Percentiles rank a stretch among this genome's conserved stretches.
These are phyloP conservation scores for Bonia amplexicaulis DNA, from an alignment of 176 grass and related monocot genomes.

Conservation along the genomic window DNA sequence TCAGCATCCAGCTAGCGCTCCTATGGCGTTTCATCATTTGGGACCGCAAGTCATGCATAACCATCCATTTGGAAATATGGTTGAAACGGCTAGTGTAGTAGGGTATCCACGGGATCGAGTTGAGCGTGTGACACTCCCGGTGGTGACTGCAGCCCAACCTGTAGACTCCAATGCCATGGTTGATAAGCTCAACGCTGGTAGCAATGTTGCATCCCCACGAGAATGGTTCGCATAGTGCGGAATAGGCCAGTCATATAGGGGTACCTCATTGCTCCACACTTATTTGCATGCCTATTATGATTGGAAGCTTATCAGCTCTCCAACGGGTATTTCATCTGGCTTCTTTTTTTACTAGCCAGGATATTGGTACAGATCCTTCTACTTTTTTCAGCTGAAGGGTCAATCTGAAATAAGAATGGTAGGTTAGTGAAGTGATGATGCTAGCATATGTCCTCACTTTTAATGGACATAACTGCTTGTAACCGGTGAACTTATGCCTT, in stretches of 20 bases:
- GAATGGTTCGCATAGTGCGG: conserved; percentile 48
- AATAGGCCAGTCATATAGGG: neutral
- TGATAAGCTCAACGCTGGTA: conserved; percentile 69
- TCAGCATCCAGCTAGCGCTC: conserved; percentile 30
- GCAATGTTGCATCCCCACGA: conserved; percentile 48
- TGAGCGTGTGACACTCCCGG: conserved; percentile 30
- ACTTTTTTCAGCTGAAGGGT: conserved; percentile 46
- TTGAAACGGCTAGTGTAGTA: conserved; percentile 68
- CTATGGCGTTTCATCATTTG: conserved; percentile 44
- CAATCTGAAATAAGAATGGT: conserved; percentile 50
- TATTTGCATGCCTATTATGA: conserved; percentile 1
- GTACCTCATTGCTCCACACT: neutral
- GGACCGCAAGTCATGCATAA: conserved; percentile 43
- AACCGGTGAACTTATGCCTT: conserved; percentile 28
- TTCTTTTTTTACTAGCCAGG: conserved; percentile 38
- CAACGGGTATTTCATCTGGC: conserved; percentile 29
- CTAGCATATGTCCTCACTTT: conserved; percentile 51
- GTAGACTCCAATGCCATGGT: conserved; percentile 52
- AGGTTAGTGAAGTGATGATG: conserved; percentile 46
- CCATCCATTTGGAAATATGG: conserved; percentile 55
- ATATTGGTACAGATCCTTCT: conserved; percentile 32
- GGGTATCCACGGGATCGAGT: conserved; percentile 67
- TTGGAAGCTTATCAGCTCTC: conserved; percentile 16
- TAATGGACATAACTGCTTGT: conserved; percentile 51
- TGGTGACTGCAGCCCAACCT: conserved; percentile 46